Base-by-base conservation (phyloP, 352 stramenopile genomes). In the Phytophthora megakarya region DNA sequence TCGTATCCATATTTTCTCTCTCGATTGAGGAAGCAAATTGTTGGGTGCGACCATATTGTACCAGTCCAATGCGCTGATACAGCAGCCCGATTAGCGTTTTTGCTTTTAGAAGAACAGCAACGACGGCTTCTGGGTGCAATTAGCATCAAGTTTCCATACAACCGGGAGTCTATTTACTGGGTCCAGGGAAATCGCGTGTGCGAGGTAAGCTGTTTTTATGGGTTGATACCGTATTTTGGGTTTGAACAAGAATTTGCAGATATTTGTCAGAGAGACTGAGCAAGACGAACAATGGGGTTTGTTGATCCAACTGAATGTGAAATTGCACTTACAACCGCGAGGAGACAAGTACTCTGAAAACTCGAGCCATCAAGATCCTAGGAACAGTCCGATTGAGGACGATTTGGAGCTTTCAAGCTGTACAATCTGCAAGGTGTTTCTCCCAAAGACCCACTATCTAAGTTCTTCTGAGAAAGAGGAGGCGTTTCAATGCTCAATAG, bases 271-370 rank as follows among this genome's bases (percentile, higher is more conserved):
- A 13, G 78, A 85, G 40, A 22, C 52, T 3, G 39, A 74, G 26
- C 40, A 61, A 10, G 42, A 45, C 1, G 58, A 51, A 2, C 62
- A 84, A 18, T 87, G 78, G 78, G 78, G 78, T 10, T 19, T 87
- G 1, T 50, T 72, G 3, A 15, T 83, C 2, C 26, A 56, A 30
- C 47, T 77, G 26, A 28, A 66, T 22, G 32, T 61, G 23, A 57
- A 21, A n/a, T 64, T 46, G 22, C 32, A 54, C 22, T 35, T 64
- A 22, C 28, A 26, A 52, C 21, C 49, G 6, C 32, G 28, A 39
- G 6, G 42, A 51, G 15, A 40, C 23, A 43, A 65, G 0, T 46
- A 53, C 7, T 45, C 15, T 5, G 18, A 57, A 16, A 19, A 25
- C 6, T 19, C 28, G 0, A 38, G 9, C 30, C 9, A 9, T 8